These are phyloP conservation scores for Westerdykella sp. DNA, from an alignment of 2,329 filamentous ascomycete genomes.

Conservation along the genomic window DNA sequence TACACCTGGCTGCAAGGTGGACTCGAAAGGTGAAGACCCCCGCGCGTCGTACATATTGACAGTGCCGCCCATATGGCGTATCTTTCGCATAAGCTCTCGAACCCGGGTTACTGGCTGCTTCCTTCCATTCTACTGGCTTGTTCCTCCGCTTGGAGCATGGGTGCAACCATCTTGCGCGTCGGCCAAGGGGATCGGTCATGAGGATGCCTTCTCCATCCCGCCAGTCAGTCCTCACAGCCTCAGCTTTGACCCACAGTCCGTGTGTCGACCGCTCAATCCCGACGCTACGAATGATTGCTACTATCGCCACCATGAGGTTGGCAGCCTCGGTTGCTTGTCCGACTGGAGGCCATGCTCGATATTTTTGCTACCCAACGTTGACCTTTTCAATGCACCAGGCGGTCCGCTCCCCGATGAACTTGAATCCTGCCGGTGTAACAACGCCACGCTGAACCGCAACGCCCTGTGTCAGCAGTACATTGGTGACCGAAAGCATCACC, in stretches of 20 bases:
- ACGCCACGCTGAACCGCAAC: constrained; percentile 21
- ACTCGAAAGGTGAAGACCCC: constrained; percentile 28
- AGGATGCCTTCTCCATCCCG: constrained; percentile 15
- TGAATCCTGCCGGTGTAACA: constrained; percentile 22
- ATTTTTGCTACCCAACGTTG: constrained; percentile 15
- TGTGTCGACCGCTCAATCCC: constrained; percentile 9
- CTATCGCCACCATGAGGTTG: constrained; percentile 5
- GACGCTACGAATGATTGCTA: constrained; percentile 10
- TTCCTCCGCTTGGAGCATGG: constrained; percentile 8
- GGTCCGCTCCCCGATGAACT: constrained; percentile 14
- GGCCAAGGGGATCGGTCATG: constrained; percentile 24
- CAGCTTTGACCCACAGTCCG: constrained; percentile 11
- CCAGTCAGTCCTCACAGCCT: constrained; percentile 7
- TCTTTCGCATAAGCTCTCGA: constrained; percentile 16
- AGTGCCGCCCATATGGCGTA: constrained; percentile 19
- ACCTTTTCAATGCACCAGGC: constrained; percentile 10
- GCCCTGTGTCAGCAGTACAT: constrained; percentile 23
- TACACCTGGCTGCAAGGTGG: constrained; percentile 19
- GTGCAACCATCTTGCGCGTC: constrained; percentile 15
- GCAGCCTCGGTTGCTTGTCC: constrained; percentile 7
- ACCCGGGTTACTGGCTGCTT: constrained; percentile 25
- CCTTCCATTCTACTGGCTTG: constrained; percentile 13
- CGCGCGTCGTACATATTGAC: constrained; percentile 24
- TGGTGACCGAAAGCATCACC: constrained; percentile 13
- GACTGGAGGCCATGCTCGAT: neutral